Conservation (phyloP, 257 asterid genomes). For the Solanum bulbocastanum region DNA sequence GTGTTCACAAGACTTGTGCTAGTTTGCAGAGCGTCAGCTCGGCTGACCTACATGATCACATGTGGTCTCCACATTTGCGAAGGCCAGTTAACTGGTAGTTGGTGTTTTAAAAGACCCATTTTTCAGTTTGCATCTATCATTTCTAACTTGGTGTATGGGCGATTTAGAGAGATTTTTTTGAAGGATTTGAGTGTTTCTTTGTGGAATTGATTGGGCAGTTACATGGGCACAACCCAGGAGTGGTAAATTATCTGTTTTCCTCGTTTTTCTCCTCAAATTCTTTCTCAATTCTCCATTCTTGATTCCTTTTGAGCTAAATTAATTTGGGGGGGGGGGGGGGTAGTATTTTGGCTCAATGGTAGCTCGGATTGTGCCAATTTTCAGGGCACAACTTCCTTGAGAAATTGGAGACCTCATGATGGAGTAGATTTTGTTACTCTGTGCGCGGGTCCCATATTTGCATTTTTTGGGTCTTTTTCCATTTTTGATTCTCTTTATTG, state of each 20-base stretch:
- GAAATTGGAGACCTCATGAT: background rate
- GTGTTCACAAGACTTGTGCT: no score
- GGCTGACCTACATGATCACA: background rate
- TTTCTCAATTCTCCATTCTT: no score
- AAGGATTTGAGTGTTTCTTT: background rate
- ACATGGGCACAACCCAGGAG: background rate
- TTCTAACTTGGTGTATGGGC: no score
- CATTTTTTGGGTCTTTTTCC: background rate
- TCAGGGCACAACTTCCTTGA: background rate
- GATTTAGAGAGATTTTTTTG: background rate
- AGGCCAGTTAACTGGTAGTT: background rate
- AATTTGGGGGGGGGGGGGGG: no score
- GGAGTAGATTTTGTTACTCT: background rate
- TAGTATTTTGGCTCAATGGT: no score
- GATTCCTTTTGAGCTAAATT: no score
- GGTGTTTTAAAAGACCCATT: background rate
- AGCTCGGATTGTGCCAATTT: no score
- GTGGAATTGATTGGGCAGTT: background rate
- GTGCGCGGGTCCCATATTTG: background rate
- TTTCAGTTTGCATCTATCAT: background rate
- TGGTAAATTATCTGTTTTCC: no score
- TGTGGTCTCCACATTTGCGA: background rate
- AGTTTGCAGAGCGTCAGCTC: background rate
- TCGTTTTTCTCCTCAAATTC: no score
- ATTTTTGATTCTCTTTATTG: no score